These are phyloP conservation scores for Flaveria bidentis DNA, from an alignment of 129 eudicot species.

Conservation along the genomic window DNA sequence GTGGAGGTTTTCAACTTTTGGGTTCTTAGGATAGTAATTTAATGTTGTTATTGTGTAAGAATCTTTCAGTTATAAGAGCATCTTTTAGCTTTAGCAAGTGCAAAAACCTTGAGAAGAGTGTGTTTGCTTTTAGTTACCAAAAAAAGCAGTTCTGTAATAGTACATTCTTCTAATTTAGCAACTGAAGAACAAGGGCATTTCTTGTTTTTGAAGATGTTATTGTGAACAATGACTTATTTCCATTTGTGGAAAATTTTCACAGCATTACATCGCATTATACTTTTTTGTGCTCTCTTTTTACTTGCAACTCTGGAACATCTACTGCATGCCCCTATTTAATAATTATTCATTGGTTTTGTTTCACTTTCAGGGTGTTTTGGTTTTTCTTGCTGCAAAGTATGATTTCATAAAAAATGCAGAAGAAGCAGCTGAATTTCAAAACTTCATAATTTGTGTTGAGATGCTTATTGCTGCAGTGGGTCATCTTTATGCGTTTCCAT, in stretches of 20 bases:
- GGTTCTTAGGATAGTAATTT: neutral
- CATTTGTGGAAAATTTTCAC: neutral
- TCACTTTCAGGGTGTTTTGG: constrained; percentile 75
- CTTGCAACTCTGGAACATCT: neutral
- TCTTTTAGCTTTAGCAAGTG: neutral
- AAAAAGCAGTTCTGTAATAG: neutral
- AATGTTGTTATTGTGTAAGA: neutral
- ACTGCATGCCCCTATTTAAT: neutral
- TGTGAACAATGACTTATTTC: neutral
- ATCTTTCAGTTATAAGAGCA: neutral
- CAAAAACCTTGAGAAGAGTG: constrained; percentile 9
- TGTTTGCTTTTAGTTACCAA: neutral
- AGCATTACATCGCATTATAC: neutral
- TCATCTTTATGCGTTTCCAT: constrained; percentile 88
- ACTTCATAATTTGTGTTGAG: constrained; percentile 77
- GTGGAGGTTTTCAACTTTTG: constrained; percentile 4
- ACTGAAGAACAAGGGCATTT: neutral
- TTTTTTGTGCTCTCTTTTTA: neutral
- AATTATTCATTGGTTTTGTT: constrained; percentile 7
- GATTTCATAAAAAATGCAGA: constrained; percentile 58
- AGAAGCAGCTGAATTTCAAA: constrained; percentile 82
- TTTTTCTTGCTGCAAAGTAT: constrained; percentile 81
- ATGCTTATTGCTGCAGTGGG: constrained; percentile 93
- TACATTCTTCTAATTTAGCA: neutral
- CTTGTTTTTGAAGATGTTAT: neutral